These are phyloP conservation scores for Wickerhamiella azyma DNA, from an alignment of 805 yeast species.

Conservation along the genomic window DNA sequence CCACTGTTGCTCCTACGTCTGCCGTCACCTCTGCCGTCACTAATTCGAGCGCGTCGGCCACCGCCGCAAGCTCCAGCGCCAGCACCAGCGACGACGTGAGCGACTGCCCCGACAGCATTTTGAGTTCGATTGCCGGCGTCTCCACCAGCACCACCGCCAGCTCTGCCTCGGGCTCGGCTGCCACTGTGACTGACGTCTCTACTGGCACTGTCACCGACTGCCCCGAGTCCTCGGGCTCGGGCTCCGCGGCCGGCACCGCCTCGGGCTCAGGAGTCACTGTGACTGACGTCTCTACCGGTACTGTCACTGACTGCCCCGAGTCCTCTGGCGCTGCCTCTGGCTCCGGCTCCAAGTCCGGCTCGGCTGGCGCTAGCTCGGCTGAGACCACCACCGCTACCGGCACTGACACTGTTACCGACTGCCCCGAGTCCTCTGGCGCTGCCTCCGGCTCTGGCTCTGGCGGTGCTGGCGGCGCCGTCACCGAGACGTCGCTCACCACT, in stretches of 20 bases:
- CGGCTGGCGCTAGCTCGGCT: too few relatives aligned
- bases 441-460: too few relatives aligned
- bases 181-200: background rate
- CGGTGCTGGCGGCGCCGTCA: background rate
- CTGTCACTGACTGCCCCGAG: background rate
- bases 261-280: background rate
- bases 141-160: too few relatives aligned
- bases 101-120: background rate
- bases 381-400: too few relatives aligned
- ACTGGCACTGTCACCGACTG: background rate
- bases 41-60: slow-evolving; percentile 7
- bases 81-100: background rate
- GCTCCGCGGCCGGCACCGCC: too few relatives aligned
- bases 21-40: slow-evolving; percentile 8
- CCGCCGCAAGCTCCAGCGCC: slow-evolving; percentile 2
- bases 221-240: too few relatives aligned
- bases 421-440: too few relatives aligned
- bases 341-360: too few relatives aligned
- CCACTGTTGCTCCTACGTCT: slow-evolving; percentile 18
- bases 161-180: background rate
- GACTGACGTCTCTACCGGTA: background rate
- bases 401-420: background rate
- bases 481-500: background rate
- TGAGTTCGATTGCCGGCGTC: background rate
- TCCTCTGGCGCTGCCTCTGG: too few relatives aligned